A percentile compares a stretch with the other conserved stretches of the same genome.
Evolutionary conservation across 2,329 filamentous ascomycete species (phyloP).

Genomic region (Xylaria sp.): DNA sequence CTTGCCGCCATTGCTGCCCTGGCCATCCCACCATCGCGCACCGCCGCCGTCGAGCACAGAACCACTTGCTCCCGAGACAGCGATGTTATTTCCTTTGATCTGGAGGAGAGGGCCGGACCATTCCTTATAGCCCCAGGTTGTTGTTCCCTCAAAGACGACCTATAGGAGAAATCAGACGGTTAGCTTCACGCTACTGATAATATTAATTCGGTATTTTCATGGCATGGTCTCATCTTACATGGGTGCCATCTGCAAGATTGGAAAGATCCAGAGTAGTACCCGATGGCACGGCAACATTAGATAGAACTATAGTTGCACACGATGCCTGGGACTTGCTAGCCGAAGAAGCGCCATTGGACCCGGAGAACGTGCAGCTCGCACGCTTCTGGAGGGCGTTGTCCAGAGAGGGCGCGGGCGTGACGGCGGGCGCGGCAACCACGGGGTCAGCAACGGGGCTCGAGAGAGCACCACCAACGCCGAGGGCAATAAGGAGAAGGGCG

Average conservation of each 20-base stretch:
- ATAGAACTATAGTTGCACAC: conserved; percentile 66
- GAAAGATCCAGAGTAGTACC: conserved; percentile 69
- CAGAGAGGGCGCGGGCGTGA: conserved; percentile 24
- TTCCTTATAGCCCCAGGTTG: conserved; percentile 73
- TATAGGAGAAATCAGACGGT: conserved; percentile 38
- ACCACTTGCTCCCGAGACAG: conserved; percentile 63
- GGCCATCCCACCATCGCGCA: conserved; percentile 68
- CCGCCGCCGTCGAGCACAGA: conserved; percentile 67
- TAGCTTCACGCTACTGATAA: background rate
- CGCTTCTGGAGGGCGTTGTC: conserved; percentile 27
- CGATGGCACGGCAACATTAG: conserved; percentile 65
- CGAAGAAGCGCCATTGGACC: conserved; percentile 52
- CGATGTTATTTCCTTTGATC: conserved; percentile 67
- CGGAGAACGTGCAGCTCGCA: conserved; percentile 65
- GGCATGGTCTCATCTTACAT: conserved; percentile 45
- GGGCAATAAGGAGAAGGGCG: conserved; percentile 24
- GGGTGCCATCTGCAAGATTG: conserved; percentile 61
- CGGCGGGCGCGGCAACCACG: conserved; percentile 6
- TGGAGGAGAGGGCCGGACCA: conserved; percentile 73
- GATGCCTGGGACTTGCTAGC: conserved; percentile 61
- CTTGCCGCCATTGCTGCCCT: conserved; percentile 69
- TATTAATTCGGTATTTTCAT: background rate
- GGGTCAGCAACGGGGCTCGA: conserved; percentile 24
- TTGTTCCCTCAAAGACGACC: conserved; percentile 72
- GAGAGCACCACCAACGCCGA: conserved; percentile 25